Conservation (phyloP, 257 asterid genomes). For the Solanum pinnatisectum region DNA sequence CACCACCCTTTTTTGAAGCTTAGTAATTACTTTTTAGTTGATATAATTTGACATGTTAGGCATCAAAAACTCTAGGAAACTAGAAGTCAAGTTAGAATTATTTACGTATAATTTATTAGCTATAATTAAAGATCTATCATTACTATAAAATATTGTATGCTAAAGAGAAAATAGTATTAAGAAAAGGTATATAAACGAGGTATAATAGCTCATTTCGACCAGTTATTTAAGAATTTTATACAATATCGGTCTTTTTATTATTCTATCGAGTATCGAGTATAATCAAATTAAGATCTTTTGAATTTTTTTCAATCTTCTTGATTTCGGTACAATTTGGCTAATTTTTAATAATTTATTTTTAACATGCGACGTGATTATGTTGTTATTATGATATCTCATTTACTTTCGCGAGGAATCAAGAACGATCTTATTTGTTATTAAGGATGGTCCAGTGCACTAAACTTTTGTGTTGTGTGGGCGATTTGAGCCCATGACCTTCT, state of each 20-base stretch:
- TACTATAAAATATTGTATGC: neutral
- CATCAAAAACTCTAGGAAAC: neutral
- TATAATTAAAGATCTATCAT: neutral
- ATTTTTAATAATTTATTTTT: neutral
- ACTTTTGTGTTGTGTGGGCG: neutral
- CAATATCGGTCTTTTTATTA: neutral
- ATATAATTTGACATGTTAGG: neutral
- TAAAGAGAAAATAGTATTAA: too few relatives aligned
- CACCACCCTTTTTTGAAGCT: neutral
- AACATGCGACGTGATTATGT: accelerated
- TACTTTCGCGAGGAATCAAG: neutral
- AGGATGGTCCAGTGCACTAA: too few relatives aligned
- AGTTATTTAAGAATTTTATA: neutral
- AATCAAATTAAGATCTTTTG: neutral
- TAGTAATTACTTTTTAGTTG: neutral
- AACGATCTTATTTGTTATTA: neutral
- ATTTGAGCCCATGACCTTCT: too few relatives aligned
- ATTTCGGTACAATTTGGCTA: neutral
- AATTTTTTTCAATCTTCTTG: neutral
- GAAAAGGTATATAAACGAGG: neutral
- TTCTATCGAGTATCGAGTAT: neutral
- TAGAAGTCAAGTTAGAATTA: neutral
- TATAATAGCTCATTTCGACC: neutral
- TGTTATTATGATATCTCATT: neutral
- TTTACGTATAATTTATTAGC: neutral